Percentiles rank a stretch among this genome's conserved stretches.
These are phyloP conservation scores for Entomortierella lignicola DNA, from an alignment of 192 early-diverging fungal genomes.

Conservation along the genomic window DNA sequence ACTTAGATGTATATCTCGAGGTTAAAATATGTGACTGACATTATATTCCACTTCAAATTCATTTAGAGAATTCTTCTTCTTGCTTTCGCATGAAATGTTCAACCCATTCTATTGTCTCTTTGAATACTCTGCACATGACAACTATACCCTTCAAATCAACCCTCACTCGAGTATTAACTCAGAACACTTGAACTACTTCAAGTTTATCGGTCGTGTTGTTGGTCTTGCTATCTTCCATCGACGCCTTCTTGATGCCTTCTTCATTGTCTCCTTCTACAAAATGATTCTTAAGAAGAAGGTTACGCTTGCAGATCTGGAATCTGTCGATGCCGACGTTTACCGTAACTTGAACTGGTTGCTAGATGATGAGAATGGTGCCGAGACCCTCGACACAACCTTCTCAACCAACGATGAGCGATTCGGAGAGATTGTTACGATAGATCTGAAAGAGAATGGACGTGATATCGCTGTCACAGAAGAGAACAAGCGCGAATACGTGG, in stretches of 20 bases:
- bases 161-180: conserved; percentile 95
- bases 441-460: conserved; percentile 89
- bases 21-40: neutral
- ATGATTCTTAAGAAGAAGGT: conserved; percentile 94
- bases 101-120: conserved; percentile 97
- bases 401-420: conserved; percentile 96
- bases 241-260: conserved; percentile 96
- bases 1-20: too few species aligned
- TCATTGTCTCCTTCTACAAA: conserved; percentile 97
- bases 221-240: conserved; percentile 98
- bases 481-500: conserved; percentile 96
- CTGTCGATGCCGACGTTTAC: conserved; percentile 92
- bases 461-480: conserved; percentile 95
- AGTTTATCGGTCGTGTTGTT: conserved; percentile 97
- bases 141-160: conserved; percentile 98
- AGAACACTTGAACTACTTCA: conserved; percentile 98
- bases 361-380: conserved; percentile 87
- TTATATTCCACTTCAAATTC: neutral
- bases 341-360: conserved; percentile 94
- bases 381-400: conserved; percentile 88
- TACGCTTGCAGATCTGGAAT: conserved; percentile 91
- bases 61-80: conserved; percentile 95
- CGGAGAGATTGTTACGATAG: conserved; percentile 88
- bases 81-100: conserved; percentile 99
- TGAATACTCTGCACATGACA: conserved; percentile 98